Percentiles rank a stretch among this genome's conserved stretches.
phyloP scores from a whole-genome alignment of 2,329 filamentous ascomycete species.

The Aplosporella prunicola region DNA sequence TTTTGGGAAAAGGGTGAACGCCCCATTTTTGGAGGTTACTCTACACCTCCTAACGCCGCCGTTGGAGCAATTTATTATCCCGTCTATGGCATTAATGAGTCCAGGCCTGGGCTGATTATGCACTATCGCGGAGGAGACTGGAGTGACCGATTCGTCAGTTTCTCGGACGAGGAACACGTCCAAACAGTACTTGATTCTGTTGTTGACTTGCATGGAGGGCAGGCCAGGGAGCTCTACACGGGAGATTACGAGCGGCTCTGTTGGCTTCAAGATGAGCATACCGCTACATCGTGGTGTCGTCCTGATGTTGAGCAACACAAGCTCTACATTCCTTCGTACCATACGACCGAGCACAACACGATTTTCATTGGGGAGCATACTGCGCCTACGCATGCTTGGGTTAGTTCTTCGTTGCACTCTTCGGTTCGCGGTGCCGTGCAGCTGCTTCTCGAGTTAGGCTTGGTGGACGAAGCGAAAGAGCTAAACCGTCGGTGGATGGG shows the following conservation, averaged over 20 bases:
- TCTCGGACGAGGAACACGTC: conserved; percentile 6
- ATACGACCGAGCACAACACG: neutral
- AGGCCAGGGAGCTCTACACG: neutral
- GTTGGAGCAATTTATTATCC: conserved; percentile 2
- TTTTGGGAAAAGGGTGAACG: neutral
- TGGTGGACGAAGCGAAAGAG: conserved; percentile 2
- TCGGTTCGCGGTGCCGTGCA: conserved; percentile 2
- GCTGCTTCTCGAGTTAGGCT: conserved; percentile 1
- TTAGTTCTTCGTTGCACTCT: conserved; percentile 1
- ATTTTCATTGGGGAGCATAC: conserved; percentile 4
- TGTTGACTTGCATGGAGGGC: neutral
- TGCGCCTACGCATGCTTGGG: conserved; percentile 1
- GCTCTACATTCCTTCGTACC: conserved; percentile 3
- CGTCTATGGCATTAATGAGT: conserved; percentile 1
- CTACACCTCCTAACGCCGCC: neutral
- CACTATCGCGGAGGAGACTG: conserved; percentile 5
- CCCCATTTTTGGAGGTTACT: conserved; percentile 4
- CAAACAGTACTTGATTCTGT: neutral
- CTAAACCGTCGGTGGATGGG: conserved; percentile 6
- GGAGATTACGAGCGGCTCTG: conserved; percentile 2
- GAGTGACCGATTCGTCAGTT: conserved; percentile 2
- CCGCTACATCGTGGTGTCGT: conserved; percentile 1
- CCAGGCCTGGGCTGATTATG: neutral
- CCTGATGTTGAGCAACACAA: conserved; percentile 3
- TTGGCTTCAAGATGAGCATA: conserved; percentile 1